Base-by-base conservation (phyloP, 441 rosid species). In the Erodium trifolium region DNA sequence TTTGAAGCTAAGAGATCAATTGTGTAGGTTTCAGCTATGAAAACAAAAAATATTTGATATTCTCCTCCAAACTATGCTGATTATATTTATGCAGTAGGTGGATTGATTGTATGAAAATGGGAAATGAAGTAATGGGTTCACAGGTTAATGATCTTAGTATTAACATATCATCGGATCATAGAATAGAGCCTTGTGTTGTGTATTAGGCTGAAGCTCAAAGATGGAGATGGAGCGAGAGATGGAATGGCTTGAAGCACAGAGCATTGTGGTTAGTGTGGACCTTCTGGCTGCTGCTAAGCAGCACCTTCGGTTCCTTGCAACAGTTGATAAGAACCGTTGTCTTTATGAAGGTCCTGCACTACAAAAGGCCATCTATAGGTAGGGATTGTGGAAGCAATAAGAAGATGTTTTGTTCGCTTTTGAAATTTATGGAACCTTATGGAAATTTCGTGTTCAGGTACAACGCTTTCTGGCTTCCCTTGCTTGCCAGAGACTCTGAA, bases 381-480 rank as follows among this genome's bases (percentile, higher is more conserved):
- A 69, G 66, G 14, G 5, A 19, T 14, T 63, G 7, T 55, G 8
- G 31, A 19, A 59, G 31, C 63, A 59, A 4, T 17, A 3, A 17
- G 1, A 17, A 53, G 60, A 4, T 4, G 63, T 59, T 18, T 8
- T 6, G 5, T 57, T 55, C 62, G 14, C 5, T 10, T 7, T 5
- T 39, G 10, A 7, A 39, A 5, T 7, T 39, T 39, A 39, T 18
- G 63, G 63, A 59, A 18, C 12, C 9, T 18, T 18, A 29, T 34
- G 4, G 5, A 34, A 34, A 2, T 59, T 59, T 59, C 12, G 18
- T 63, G 49, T 18, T 65, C 69, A 92, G 96, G 84, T 94, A 94
- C 73, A 90, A 87, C 78, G 86, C 81, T 66, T 91, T 75, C 65
- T 94, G 99, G 99, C 93, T 94, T 81, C 99, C 97, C 14, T 73